Base-by-base conservation (phyloP, 805 yeast genomes). In the Hanseniaspora meyeri region DNA sequence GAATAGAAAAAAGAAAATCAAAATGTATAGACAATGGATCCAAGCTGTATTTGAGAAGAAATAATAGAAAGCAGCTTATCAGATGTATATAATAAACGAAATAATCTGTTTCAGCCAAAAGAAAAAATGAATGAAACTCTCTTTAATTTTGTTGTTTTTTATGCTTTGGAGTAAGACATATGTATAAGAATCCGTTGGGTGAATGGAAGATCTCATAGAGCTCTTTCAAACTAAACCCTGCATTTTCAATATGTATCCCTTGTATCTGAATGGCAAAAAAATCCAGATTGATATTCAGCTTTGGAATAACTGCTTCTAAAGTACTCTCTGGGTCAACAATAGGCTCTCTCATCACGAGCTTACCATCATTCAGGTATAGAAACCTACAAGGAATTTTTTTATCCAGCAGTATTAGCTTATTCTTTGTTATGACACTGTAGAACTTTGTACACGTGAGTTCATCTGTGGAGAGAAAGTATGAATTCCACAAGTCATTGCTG, bases 21-120 rank as follows among this genome's bases (percentile, higher is more conserved):
- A 93, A 70, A 93, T 93, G 98, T 93, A 87, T 68, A 76, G 98
- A 64, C 87, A 89, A 58, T 93, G 98, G 98, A 72, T 93, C 57
- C 98, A 93, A 71, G 97, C 93, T 0, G 89, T 87, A 29, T 91
- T 91, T 67, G 77, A 73, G 38, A 74, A 46, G 70, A 39, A 73
- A 74, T 39, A 56, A 58, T 36, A 60, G 58, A 37, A 11, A 6
- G 19, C 14, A 14, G 27, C 27, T 24, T 24, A 24, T 24, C 27
- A 24, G 27, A 24, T 24, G 27, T 24, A 24, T 24, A 24, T 24
- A 24, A 24, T 24, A 24, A 24, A 24, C 27, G 5, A 24, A 24
- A 4, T 5, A 24, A 24, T 24, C 27, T 24, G 27, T 24, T 24
- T 24, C 27, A 5, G 6, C 16, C 10, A 31, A 19, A 38, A 11